A percentile compares a stretch with the other conserved stretches of the same genome.
Evolutionary conservation across 257 asterid genomes (phyloP).

Genomic region (Ajuga chamaepitys): DNA sequence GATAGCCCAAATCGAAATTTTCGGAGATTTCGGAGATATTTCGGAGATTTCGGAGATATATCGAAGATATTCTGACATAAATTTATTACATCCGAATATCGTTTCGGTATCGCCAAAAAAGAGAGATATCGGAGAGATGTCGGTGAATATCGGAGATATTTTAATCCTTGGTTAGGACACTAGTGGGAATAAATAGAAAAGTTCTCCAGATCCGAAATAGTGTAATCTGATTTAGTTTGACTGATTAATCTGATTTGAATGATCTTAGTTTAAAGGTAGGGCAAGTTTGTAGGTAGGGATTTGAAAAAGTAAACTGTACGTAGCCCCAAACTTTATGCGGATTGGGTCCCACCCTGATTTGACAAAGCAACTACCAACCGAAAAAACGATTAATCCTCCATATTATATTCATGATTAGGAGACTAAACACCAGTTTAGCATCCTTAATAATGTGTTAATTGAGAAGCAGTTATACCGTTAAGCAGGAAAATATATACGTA

Average conservation of each 20-base stretch:
- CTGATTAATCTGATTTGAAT: not conserved
- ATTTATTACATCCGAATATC: too few relatives aligned
- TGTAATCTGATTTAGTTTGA: too few relatives aligned
- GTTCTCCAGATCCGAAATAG: too few relatives aligned
- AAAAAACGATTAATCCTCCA: conserved; percentile 10
- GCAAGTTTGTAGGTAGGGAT: not conserved
- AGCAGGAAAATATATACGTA: not conserved
- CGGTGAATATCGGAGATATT: too few relatives aligned
- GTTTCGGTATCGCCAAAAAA: too few relatives aligned
- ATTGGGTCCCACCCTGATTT: conserved; percentile 1
- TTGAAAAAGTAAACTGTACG: not conserved
- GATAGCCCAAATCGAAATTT: too few relatives aligned
- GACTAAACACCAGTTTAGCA: conserved; percentile 11
- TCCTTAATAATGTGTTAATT: conserved; percentile 9
- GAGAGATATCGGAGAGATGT: too few relatives aligned
- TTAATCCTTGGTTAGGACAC: too few relatives aligned
- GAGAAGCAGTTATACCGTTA: conserved; percentile 13
- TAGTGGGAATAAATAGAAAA: too few relatives aligned
- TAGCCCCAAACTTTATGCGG: conserved; percentile 5
- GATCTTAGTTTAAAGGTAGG: not conserved
- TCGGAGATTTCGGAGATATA: too few relatives aligned
- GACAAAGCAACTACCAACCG: conserved; percentile 22
- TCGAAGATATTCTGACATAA: too few relatives aligned
- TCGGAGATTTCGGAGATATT: too few relatives aligned
- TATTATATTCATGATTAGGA: conserved; percentile 16